Percentiles rank a stretch among this genome's conserved stretches.
phyloP scores from a whole-genome alignment of 1,139 yeast species.

The Diutina siamensis region DNA sequence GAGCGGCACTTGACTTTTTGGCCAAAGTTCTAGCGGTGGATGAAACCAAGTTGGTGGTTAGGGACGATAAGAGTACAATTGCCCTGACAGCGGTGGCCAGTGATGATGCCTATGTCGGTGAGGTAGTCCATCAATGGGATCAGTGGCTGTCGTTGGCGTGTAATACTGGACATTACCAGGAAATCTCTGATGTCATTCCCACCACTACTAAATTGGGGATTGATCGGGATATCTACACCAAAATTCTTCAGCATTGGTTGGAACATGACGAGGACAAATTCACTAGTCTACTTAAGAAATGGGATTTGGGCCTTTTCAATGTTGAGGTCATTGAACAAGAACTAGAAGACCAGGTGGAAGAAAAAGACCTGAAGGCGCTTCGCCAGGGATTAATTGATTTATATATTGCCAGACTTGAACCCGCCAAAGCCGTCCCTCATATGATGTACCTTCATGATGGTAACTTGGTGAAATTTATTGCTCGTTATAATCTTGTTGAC shows the following conservation, averaged over 20 bases:
- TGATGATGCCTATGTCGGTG: constrained; percentile 19
- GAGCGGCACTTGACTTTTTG: constrained; percentile 42
- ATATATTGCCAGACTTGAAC: constrained; percentile 47
- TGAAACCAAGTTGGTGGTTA: constrained; percentile 16
- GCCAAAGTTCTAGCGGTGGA: constrained; percentile 24
- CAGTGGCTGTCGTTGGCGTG: constrained; percentile 49
- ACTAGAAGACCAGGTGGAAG: constrained; percentile 33
- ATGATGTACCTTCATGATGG: constrained; percentile 44
- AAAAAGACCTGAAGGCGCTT: constrained; percentile 15
- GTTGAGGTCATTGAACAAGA: constrained; percentile 29
- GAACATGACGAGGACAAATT: constrained; percentile 25
- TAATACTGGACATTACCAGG: constrained; percentile 32
- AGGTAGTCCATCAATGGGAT: constrained; percentile 50
- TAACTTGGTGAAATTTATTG: constrained; percentile 9
- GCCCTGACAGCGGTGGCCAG: constrained; percentile 12
- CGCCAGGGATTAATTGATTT: constrained; percentile 44
- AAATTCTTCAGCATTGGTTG: constrained; percentile 41
- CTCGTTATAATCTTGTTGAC: background rate
- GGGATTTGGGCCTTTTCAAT: constrained; percentile 55
- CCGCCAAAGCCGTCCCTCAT: constrained; percentile 52
- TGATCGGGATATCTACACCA: constrained; percentile 34
- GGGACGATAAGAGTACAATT: constrained; percentile 22
- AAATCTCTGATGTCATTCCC: constrained; percentile 47
- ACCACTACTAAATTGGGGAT: constrained; percentile 24
- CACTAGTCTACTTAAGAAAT: constrained; percentile 29